Conservation (phyloP, 2,329 filamentous ascomycete genomes). For the Lecanicillium sp. region DNA sequence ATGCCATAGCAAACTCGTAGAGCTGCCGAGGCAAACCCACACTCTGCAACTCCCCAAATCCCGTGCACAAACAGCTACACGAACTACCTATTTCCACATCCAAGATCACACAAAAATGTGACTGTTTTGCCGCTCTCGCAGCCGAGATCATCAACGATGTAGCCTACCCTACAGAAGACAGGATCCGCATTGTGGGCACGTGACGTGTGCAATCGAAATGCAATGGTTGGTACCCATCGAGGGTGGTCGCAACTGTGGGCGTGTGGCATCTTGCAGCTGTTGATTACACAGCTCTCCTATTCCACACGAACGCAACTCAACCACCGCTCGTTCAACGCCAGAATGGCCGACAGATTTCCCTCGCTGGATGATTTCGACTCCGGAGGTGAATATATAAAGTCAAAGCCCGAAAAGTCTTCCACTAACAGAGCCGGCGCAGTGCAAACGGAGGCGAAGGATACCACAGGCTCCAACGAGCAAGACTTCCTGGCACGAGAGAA, state of each 20-base stretch:
- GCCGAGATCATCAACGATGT: not conserved
- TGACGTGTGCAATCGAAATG: not conserved
- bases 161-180: not conserved
- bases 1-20: too few relatives aligned
- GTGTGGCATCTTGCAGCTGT: not conserved
- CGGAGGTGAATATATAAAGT: conserved; percentile 41
- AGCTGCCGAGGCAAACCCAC: too few relatives aligned
- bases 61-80: too few relatives aligned
- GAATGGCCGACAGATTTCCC: conserved; percentile 73
- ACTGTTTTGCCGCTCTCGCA: too few relatives aligned
- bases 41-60: too few relatives aligned
- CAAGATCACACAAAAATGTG: too few relatives aligned
- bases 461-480: conserved; percentile 48
- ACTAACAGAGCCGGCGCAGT: conserved; percentile 36
- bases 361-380: conserved; percentile 73
- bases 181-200: conserved; percentile 1
- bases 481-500: conserved; percentile 92
- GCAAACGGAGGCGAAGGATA: conserved; percentile 58
- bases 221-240: not conserved
- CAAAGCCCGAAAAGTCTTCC: not conserved
- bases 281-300: conserved; percentile 4
- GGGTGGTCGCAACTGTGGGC: not conserved
- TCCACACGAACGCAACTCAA: not conserved
- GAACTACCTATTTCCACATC: too few relatives aligned
- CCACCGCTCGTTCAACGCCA: conserved; percentile 18